These are phyloP conservation scores for Aethionema arabicum DNA, from an alignment of 345 rosid species.

Conservation along the genomic window DNA sequence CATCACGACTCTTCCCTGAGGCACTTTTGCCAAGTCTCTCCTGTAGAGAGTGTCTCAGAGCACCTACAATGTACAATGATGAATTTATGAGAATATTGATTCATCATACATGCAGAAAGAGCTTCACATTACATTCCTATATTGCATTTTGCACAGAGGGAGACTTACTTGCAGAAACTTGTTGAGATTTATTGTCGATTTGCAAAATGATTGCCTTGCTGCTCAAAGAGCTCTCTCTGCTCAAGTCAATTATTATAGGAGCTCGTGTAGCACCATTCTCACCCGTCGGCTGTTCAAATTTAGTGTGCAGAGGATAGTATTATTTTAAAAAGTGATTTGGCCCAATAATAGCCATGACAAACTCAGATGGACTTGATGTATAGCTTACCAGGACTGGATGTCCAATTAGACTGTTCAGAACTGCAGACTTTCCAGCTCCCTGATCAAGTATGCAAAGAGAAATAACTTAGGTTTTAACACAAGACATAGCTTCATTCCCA, in stretches of 20 bases:
- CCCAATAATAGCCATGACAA: constrained; percentile 12
- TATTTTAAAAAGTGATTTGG: not conserved
- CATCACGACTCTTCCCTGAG: constrained; percentile 82
- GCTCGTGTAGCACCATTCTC: constrained; percentile 99
- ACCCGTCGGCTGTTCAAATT: constrained; percentile 79
- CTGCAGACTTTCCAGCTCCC: constrained; percentile 99
- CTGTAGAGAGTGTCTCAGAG: constrained; percentile 86
- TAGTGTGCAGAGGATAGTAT: constrained; percentile 15
- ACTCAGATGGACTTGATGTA: constrained; percentile 5
- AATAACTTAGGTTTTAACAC: constrained; percentile 15
- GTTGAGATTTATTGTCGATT: constrained; percentile 89
- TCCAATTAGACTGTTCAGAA: constrained; percentile 88
- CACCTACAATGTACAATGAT: constrained; percentile 50
- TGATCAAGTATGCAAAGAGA: constrained; percentile 36
- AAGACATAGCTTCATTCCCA: not conserved
- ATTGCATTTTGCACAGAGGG: constrained; percentile 18
- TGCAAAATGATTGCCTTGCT: constrained; percentile 74
- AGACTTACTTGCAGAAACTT: constrained; percentile 89
- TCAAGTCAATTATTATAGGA: constrained; percentile 75
- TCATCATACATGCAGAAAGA: constrained; percentile 10
- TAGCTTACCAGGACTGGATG: constrained; percentile 89
- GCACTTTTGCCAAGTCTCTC: constrained; percentile 88
- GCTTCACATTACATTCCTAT: constrained; percentile 1
- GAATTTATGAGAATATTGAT: constrained; percentile 30
- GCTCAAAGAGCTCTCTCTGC: constrained; percentile 68